Evolutionary conservation across 2,329 filamentous ascomycete genomes (phyloP).

Genomic region (Aspergillus alliaceus): DNA sequence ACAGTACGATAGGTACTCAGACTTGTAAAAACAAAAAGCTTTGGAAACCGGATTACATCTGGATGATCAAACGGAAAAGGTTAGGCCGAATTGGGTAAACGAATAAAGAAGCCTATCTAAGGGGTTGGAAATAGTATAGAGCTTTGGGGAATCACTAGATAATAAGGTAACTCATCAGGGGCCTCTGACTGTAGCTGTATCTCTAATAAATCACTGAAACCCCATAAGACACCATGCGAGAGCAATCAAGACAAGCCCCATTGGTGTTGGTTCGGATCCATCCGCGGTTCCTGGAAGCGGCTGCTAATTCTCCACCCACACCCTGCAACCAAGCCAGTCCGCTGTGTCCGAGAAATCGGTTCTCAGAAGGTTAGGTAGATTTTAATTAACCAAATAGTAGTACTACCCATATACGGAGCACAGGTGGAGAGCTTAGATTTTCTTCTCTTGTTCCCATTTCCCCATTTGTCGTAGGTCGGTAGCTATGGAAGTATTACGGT

Average conservation of each 20-base stretch:
- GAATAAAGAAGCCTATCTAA: conserved; percentile 1
- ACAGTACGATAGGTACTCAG: not conserved
- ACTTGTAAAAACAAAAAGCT: too few species aligned
- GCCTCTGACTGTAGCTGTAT: conserved; percentile 12
- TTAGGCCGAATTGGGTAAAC: conserved; percentile 4
- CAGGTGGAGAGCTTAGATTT: conserved; percentile 20
- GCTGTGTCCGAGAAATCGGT: conserved; percentile 31
- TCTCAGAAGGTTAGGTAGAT: conserved; percentile 21
- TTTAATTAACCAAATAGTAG: conserved; percentile 13
- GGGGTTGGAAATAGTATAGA: conserved; percentile 4
- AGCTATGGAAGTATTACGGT: conserved; percentile 3
- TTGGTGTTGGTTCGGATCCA: conserved; percentile 29
- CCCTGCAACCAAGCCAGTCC: conserved; percentile 27
- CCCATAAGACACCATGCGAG: conserved; percentile 18
- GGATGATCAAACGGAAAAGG: not conserved
- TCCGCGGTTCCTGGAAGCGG: conserved; percentile 32
- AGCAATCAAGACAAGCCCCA: conserved; percentile 20
- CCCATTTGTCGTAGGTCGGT: not conserved
- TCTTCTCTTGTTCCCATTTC: conserved; percentile 10
- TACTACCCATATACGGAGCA: conserved; percentile 3
- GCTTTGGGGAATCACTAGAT: conserved; percentile 7
- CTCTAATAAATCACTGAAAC: not conserved
- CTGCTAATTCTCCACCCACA: conserved; percentile 26
- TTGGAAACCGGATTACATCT: not conserved
- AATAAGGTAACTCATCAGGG: conserved; percentile 4